These are phyloP conservation scores for Naganishia friedmannii DNA, from an alignment of 768 basidiomycete species.

Conservation along the genomic window DNA sequence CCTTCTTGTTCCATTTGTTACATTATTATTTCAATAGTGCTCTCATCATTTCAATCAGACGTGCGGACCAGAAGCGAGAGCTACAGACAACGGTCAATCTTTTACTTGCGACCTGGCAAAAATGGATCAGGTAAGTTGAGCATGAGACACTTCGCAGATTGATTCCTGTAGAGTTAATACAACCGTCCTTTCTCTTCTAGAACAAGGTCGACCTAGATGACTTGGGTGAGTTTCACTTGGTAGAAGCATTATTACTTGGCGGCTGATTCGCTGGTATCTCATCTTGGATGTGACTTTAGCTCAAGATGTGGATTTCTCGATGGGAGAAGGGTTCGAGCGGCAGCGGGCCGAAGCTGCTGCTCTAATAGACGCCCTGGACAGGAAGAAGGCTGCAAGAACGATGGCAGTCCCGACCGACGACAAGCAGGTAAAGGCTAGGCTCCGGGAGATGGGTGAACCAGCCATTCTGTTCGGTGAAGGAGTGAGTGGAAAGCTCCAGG, in stretches of 20 bases:
- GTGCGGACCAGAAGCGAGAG: no score
- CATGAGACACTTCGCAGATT: not conserved
- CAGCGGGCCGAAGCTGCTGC: slow-evolving; percentile 62
- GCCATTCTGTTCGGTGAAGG: slow-evolving; percentile 97
- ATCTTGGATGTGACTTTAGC: slow-evolving; percentile 39
- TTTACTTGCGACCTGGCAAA: not conserved
- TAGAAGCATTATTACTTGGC: not conserved
- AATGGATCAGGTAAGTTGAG: slow-evolving; percentile 14
- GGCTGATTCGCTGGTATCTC: not conserved
- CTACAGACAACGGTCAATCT: not conserved
- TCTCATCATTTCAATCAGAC: no score
- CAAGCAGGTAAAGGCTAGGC: slow-evolving; percentile 78
- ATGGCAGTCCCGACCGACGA: slow-evolving; percentile 98
- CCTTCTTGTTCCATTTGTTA: no score
- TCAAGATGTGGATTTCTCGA: slow-evolving; percentile 33
- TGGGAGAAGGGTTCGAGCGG: slow-evolving; percentile 49
- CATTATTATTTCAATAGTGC: no score
- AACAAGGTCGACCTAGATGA: slow-evolving; percentile 18
- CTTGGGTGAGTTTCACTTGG: not conserved
- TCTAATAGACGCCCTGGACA: slow-evolving; percentile 90
- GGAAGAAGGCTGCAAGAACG: slow-evolving; percentile 88
- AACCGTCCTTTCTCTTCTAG: not conserved
- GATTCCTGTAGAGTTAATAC: not conserved
- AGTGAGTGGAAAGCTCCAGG: slow-evolving; percentile 57
- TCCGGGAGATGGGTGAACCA: slow-evolving; percentile 92